phyloP scores from a whole-genome alignment of 257 asterid species.

The Pogostemon cablin region DNA sequence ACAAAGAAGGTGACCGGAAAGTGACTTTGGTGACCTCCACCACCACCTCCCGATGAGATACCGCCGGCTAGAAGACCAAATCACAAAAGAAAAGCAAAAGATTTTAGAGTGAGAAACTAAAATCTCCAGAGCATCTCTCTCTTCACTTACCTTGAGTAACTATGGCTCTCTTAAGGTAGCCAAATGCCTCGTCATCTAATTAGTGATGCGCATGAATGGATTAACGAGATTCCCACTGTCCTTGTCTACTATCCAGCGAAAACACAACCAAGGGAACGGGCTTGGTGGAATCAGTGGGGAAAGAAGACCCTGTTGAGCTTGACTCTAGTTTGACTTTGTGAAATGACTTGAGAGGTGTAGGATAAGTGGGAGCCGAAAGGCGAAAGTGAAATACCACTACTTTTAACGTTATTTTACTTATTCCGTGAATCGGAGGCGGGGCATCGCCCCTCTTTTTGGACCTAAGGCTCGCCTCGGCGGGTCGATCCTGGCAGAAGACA shows the following conservation, averaged over 20 bases:
- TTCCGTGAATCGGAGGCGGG: constrained; percentile 77
- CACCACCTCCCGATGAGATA: too few relatives aligned
- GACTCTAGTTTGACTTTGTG: constrained; percentile 41
- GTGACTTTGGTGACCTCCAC: too few relatives aligned
- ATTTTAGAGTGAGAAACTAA: too few relatives aligned
- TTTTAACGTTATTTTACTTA: constrained; percentile 85
- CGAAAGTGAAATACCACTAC: constrained; percentile 90
- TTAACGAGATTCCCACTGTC: constrained; percentile 42
- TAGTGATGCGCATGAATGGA: constrained; percentile 60
- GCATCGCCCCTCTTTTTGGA: constrained; percentile 64
- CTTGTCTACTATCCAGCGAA: too few relatives aligned
- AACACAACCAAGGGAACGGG: constrained; percentile 31
- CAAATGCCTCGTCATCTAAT: constrained; percentile 75
- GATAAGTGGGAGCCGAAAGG: not conserved
- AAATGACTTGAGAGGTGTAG: constrained; percentile 31
- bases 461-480: constrained; percentile 48
- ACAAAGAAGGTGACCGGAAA: too few relatives aligned
- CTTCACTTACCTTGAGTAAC: too few relatives aligned
- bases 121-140: too few relatives aligned
- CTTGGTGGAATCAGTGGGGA: constrained; percentile 51
- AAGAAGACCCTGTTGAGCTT: constrained; percentile 74
- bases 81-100: too few relatives aligned
- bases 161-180: constrained; percentile 40
- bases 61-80: too few relatives aligned
- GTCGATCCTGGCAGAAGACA: too few relatives aligned